phyloP scores from a whole-genome alignment of 1,139 yeast species.

The Blastobotrys serpentis region DNA sequence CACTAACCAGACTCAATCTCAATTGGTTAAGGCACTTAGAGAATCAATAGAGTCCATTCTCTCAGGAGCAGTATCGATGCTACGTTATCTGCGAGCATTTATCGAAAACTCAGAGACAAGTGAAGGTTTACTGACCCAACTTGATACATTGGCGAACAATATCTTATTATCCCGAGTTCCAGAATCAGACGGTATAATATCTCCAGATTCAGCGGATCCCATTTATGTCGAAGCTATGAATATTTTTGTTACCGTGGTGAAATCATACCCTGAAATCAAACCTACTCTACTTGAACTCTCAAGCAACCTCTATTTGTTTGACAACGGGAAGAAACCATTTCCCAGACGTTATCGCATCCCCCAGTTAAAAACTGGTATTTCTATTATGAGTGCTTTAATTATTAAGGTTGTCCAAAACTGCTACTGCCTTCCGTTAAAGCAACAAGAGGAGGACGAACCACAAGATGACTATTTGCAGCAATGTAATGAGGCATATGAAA shows the following conservation, averaged over 20 bases:
- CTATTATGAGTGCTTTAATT: neutral
- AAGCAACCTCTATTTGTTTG: neutral
- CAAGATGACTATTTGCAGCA: neutral
- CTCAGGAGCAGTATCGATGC: neutral
- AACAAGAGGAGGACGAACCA: neutral
- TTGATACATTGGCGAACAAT: constrained; percentile 4
- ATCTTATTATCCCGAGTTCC: neutral
- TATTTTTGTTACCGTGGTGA: neutral
- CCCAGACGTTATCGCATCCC: constrained; percentile 6
- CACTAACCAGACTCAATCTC: neutral
- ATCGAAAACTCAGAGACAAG: neutral
- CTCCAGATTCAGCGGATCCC: neutral
- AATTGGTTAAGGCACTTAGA: neutral
- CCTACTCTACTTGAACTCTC: neutral
- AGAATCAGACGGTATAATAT: neutral
- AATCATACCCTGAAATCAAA: constrained; percentile 5
- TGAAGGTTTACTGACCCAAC: constrained; percentile 1
- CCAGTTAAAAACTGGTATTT: constrained; percentile 1
- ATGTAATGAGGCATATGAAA: neutral
- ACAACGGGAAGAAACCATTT: constrained; percentile 1
- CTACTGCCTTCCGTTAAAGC: neutral
- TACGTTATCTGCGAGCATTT: neutral
- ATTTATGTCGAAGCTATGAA: constrained; percentile 8
- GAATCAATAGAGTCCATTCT: neutral
- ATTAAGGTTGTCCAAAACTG: constrained; percentile 1